Evolutionary conservation across 2,329 filamentous ascomycete genomes (phyloP).

Genomic region (Fusarium pilosicola): DNA sequence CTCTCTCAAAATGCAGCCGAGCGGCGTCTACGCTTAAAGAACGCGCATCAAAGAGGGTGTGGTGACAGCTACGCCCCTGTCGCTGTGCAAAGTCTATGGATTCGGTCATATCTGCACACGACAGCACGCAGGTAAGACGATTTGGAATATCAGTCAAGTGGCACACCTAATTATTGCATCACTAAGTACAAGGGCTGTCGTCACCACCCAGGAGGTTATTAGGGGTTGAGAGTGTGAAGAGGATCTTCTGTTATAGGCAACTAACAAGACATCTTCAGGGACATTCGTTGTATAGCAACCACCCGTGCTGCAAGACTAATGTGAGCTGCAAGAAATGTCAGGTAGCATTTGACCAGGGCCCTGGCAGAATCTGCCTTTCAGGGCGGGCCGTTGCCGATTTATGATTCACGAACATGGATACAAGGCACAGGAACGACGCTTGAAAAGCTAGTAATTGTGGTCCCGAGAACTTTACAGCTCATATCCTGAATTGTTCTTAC

Average conservation of each 20-base stretch:
- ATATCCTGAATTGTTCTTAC: conserved; percentile 13
- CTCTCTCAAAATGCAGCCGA: conserved; percentile 23
- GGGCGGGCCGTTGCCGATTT: conserved; percentile 28
- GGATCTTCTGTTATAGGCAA: background rate
- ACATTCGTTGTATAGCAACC: conserved; percentile 4
- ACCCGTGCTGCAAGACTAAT: conserved; percentile 27
- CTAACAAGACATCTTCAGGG: conserved; percentile 8
- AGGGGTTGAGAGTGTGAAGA: background rate
- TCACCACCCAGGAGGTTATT: background rate
- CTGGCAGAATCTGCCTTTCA: conserved; percentile 23
- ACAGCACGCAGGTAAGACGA: background rate
- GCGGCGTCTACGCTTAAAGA: conserved; percentile 18
- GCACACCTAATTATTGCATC: background rate
- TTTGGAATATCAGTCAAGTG: conserved; percentile 1
- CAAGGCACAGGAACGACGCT: background rate
- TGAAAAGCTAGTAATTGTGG: background rate
- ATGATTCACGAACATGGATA: conserved; percentile 15
- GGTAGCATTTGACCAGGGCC: conserved; percentile 26
- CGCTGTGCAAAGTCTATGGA: background rate
- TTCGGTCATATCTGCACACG: background rate
- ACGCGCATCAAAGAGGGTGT: conserved; percentile 24
- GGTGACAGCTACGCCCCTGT: background rate
- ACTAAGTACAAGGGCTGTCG: background rate
- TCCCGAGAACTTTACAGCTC: background rate
- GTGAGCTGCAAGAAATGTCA: conserved; percentile 40